Conservation (phyloP, 2,329 filamentous ascomycete genomes). For the Fonsecaea erecta region DNA sequence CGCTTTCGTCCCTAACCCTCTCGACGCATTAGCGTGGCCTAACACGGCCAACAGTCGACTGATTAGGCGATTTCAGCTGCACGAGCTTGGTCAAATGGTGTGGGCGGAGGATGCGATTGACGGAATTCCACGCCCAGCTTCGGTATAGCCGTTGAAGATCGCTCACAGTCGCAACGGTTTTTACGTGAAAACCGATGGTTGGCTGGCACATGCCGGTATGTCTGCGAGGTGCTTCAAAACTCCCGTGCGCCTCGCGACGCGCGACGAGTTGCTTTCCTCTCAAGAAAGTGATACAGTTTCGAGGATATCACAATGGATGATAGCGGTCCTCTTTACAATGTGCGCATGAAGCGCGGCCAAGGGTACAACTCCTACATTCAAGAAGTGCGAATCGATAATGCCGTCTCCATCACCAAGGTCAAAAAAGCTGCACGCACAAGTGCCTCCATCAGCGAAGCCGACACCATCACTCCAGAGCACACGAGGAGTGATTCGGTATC, state of each 20-base stretch:
- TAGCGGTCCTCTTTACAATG: constrained; percentile 18
- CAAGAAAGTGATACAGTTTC: background rate
- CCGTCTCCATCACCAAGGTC: constrained; percentile 9
- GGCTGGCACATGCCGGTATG: background rate
- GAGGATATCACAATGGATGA: constrained; percentile 11
- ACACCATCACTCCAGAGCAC: background rate
- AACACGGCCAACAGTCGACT: constrained; percentile 2
- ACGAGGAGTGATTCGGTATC: background rate
- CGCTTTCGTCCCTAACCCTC: background rate
- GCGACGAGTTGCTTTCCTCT: background rate
- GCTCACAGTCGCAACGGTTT: background rate
- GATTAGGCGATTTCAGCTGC: constrained; percentile 2
- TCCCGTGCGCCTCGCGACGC: background rate
- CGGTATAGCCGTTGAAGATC: constrained; percentile 2
- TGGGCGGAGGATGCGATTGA: background rate
- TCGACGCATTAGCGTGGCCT: constrained; percentile 4
- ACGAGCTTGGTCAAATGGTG: background rate
- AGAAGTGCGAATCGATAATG: constrained; percentile 17
- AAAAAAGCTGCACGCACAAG: background rate
- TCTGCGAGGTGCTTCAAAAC: background rate
- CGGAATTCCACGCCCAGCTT: background rate
- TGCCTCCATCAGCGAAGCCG: background rate
- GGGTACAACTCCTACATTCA: constrained; percentile 19
- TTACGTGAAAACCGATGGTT: background rate
- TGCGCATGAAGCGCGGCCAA: constrained; percentile 18